Conservation (phyloP, 306 rosid genomes). For the Cucurbita ficifolia region DNA sequence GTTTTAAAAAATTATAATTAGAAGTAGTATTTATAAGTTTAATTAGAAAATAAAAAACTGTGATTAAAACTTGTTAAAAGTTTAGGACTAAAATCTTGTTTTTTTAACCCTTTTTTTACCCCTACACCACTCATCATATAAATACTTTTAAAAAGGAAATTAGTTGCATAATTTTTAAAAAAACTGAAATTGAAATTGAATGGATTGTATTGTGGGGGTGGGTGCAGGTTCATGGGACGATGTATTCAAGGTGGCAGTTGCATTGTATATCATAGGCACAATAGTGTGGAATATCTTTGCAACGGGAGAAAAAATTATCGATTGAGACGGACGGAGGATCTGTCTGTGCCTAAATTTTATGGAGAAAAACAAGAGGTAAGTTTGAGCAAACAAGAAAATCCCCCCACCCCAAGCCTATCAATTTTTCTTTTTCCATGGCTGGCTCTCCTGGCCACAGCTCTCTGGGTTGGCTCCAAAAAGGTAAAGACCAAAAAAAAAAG, state of each 20-base stretch:
- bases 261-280: conserved; percentile 61
- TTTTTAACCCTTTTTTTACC: no score
- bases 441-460: not conserved
- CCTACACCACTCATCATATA: no score
- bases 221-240: conserved; percentile 86
- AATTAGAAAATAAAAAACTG: no score
- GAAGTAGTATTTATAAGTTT: no score
- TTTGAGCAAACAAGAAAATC: not conserved
- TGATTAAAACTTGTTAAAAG: no score
- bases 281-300: conserved; percentile 76
- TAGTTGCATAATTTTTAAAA: no score
- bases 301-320: conserved; percentile 72
- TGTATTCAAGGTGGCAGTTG: conserved; percentile 81
- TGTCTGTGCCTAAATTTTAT: not conserved
- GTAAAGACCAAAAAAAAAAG: not conserved
- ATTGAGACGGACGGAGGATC: conserved; percentile 11
- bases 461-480: not conserved
- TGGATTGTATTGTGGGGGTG: not conserved
- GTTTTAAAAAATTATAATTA: no score
- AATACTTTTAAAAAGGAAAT: no score
- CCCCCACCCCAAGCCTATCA: not conserved
- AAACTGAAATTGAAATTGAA: no score
- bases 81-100: no score
- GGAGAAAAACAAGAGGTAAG: not conserved
- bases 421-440: not conserved